Evolutionary conservation across 2,329 filamentous ascomycete genomes (phyloP), one percentile per base, ranked within the genome.

Genomic region (Apiospora rasikravindrae): DNA sequence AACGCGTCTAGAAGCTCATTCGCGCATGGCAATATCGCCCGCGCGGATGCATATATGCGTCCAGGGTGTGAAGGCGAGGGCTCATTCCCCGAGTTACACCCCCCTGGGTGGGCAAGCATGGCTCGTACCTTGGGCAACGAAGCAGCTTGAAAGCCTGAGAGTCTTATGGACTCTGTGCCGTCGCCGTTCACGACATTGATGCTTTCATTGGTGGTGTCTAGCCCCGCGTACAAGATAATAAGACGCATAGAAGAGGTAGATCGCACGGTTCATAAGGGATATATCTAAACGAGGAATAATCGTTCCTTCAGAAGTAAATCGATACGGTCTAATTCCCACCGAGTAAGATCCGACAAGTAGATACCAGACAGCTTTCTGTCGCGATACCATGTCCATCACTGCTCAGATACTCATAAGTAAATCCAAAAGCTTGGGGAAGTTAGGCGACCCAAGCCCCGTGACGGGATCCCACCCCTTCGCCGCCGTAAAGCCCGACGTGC

Each of bases 381-480:
- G n/a, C 37, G 8, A 8, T 37, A 37, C 8, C 37, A 37, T 37
- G 37, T 37, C 8, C 29, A 61, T 4, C 29, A 40, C 3, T 4
- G 33, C n/a, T 68, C 42, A 72, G 22, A 72, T 7, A 11, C 61
- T 68, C 44, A 68, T 47, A 1, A 72, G 51, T 1, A 72, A 13
- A 1, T 67, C 61, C 0, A 72, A 40, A 19, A 72, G 69, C 57
- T 70, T 69, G 19, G 68, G 61, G 61, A 67, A 72, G 61, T 67
- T 70, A 1, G 71, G 71, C 19, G 71, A 70, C 61, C 85, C 85
- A 13, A 84, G 79, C 0, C 85, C 85, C 0, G 85, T 86, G 2
- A 86, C 84, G 0, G 84, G 83, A 77, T 86, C 85, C 85, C 85
- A 87, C 0, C 83, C 83, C 33, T 73, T 67, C 0, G 82, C 84